Percentiles rank a stretch among this genome's conserved stretches.
Evolutionary conservation across 257 asterid species (phyloP).

Genomic region (Penstemon newberryi): DNA sequence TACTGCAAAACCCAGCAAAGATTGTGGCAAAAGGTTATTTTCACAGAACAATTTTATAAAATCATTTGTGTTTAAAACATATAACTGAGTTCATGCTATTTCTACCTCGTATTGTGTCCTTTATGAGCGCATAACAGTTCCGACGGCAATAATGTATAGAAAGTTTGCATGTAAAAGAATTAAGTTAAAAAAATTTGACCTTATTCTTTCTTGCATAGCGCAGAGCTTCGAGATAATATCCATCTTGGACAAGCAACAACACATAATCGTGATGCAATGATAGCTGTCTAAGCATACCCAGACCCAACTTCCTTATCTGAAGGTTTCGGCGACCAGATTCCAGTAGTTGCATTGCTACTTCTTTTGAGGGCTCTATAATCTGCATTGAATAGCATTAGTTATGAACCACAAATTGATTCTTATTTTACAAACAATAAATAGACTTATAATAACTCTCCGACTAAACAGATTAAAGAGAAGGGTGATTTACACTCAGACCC

Average conservation of each 20-base stretch:
- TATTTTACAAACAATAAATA: not conserved
- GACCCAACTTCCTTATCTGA: constrained; percentile 76
- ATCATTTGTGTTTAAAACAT: constrained; percentile 5
- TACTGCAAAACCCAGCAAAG: too few relatives aligned
- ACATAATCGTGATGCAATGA: constrained; percentile 80
- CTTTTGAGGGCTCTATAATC: constrained; percentile 94
- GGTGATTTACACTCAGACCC: too few relatives aligned
- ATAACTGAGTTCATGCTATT: not conserved
- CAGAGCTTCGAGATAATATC: constrained; percentile 86
- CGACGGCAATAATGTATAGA: constrained; percentile 6
- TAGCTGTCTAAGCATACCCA: constrained; percentile 82
- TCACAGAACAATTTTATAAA: too few relatives aligned
- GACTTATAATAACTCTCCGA: constrained; percentile 6
- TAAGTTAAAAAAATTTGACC: constrained; percentile 41
- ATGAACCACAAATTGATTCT: constrained; percentile 13
- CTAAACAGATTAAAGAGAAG: constrained; percentile 13
- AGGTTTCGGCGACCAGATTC: constrained; percentile 74
- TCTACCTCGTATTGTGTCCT: not conserved
- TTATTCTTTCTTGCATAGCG: constrained; percentile 81
- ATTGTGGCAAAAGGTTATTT: too few relatives aligned
- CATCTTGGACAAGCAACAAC: constrained; percentile 82
- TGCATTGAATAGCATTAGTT: constrained; percentile 37
- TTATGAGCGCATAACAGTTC: constrained; percentile 18
- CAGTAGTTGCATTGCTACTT: constrained; percentile 83
- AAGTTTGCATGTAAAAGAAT: constrained; percentile 3